Percentiles rank a stretch among this genome's conserved stretches.
Conservation (phyloP, 371 early-diverging fungal genomes). For the Mortierella sp. region DNA sequence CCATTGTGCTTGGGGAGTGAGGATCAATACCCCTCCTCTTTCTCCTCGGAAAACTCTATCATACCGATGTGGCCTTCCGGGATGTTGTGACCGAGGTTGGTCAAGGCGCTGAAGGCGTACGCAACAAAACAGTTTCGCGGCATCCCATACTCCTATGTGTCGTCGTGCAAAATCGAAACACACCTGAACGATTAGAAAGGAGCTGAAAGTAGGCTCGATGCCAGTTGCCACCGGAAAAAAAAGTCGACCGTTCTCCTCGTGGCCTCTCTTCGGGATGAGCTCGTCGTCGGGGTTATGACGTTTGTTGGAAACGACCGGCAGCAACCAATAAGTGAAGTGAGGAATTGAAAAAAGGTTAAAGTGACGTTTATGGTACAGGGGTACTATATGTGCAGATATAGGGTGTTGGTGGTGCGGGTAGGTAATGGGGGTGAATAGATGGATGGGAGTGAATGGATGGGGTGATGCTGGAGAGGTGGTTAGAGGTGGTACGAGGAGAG, state of each 20-base stretch:
- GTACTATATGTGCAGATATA: no score
- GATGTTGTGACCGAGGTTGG: not conserved
- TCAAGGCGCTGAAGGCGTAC: not conserved
- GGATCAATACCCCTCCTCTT: not conserved
- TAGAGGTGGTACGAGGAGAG: no score
- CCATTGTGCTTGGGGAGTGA: not conserved
- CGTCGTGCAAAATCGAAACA: not conserved
- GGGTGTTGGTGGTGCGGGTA: no score
- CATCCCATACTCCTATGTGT: not conserved
- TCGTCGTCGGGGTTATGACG: no score
- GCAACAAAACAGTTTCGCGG: not conserved
- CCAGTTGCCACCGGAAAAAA: not conserved
- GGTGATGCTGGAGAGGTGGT: no score
- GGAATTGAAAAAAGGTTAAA: no score
- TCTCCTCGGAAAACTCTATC: not conserved
- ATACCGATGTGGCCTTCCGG: not conserved
- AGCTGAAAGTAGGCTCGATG: not conserved
- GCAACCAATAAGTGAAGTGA: no score
- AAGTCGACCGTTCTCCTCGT: not conserved
- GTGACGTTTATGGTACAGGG: no score
- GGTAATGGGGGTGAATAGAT: no score
- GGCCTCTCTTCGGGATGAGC: no score
- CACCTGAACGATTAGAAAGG: not conserved
- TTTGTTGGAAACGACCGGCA: no score
- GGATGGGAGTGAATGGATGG: no score